Base-by-base conservation (phyloP, 1,284 basidiomycete genomes). In the Cutaneotrichosporon cavernicola region DNA sequence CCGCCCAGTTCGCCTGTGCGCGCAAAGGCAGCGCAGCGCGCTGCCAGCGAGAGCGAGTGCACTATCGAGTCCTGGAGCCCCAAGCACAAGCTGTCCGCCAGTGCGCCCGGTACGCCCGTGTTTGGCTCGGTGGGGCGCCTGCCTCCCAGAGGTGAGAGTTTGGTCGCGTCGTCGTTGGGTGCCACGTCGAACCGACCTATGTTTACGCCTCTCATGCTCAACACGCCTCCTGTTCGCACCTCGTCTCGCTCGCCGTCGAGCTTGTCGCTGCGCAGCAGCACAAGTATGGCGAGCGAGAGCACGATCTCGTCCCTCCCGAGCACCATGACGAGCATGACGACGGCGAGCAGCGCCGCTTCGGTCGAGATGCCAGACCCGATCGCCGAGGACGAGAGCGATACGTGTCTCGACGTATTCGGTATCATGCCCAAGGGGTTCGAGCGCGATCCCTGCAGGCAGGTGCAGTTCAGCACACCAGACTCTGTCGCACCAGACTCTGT, bases 331-430 rank as follows among this genome's bases (percentile, higher is more conserved):
- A 56, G 51, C 14, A 61, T 66, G 30, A 66, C 65, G 36, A 50
- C 56, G 14, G 65, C 65, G 14, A 61, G 59, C 36, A 55, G 49
- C 7, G 65, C 61, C 21, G 59, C 65, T 10, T 61, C 58, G 21
- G 52, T 66, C 30, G 65, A 66, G 57, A 66, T 66, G 65, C 65
- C 61, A 5, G 65, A 66, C 38, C 59, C 62, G 0, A 61, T 66
- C 18, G 65, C 58, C 13, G 61, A 66, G 50, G 59, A 63, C 56
- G 62, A 58, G 40, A 36, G 40, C 30, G 30, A 40, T 7, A 26
- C 26, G 26, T 36, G 34, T 5, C 36, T 47, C 26, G 43, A 47
- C 26, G 56, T 58, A 5, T 58, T 47, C 18, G 38, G 40, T 30
- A 46, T 58, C 9, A 40, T 47, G 56, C 40, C 26, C 22, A 26